Percentiles rank a stretch among this genome's conserved stretches.
phyloP scores from a whole-genome alignment of 75 land plant genomes.

The Isoetes taiwanensis region DNA sequence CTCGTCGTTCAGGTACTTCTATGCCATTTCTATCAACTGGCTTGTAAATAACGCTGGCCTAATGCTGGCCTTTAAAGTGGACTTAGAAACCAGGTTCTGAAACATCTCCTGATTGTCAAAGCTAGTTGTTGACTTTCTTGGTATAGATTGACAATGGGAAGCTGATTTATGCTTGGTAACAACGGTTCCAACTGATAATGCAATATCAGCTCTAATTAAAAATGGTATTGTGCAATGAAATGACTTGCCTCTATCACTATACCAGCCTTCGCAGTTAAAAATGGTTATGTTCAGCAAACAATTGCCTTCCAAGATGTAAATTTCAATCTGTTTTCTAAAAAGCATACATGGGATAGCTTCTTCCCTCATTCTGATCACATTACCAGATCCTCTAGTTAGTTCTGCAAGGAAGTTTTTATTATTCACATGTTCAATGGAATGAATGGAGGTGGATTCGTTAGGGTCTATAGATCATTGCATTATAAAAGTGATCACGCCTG shows the following conservation, averaged over 20 bases:
- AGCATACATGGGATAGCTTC: background rate
- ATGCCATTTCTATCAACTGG: slow-evolving; percentile 6
- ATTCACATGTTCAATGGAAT: background rate
- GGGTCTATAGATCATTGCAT: slow-evolving; percentile 10
- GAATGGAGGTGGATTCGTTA: background rate
- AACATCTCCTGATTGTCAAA: background rate
- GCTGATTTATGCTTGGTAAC: background rate
- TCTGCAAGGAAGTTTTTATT: no score
- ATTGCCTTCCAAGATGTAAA: slow-evolving; percentile 6
- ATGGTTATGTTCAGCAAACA: slow-evolving; percentile 4
- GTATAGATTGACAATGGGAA: slow-evolving; percentile 4
- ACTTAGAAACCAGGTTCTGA: background rate
- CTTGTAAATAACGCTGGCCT: background rate
- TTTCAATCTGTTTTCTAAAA: slow-evolving; percentile 10
- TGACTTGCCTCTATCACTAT: background rate
- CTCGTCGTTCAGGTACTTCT: background rate
- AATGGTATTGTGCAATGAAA: slow-evolving; percentile 10
- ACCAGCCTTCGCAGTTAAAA: slow-evolving; percentile 13
- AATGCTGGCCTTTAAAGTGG: background rate
- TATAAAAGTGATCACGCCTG: slow-evolving; percentile 8
- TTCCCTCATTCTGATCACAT: background rate
- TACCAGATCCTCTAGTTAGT: no score
- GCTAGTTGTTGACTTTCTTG: background rate
- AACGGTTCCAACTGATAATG: slow-evolving; percentile 5
- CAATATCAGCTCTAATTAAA: slow-evolving; percentile 10